A percentile compares a stretch with the other conserved stretches of the same genome.
Evolutionary conservation across 2,329 filamentous ascomycete genomes (phyloP).

Genomic region (Beauveria sp.): DNA sequence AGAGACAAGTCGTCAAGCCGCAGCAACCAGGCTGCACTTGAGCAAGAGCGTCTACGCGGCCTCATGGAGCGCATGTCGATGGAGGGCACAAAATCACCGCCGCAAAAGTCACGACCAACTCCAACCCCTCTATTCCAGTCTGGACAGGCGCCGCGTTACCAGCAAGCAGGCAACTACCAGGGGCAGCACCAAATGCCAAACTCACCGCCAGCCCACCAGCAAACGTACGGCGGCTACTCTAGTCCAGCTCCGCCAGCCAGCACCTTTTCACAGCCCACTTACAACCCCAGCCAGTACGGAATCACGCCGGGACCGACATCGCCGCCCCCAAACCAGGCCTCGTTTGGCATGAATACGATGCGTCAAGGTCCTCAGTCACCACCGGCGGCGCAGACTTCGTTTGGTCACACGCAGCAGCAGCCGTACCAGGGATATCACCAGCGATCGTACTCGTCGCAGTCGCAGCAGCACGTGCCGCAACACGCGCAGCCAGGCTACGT

Average conservation of each 20-base stretch:
- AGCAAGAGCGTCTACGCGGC: constrained; percentile 78
- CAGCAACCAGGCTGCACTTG: constrained; percentile 61
- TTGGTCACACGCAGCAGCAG: constrained; percentile 27
- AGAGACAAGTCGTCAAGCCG: constrained; percentile 60
- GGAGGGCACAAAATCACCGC: constrained; percentile 47
- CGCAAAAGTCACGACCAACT: constrained; percentile 20
- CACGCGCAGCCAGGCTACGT: constrained; percentile 36
- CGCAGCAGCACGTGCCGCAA: constrained; percentile 32
- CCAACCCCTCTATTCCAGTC: constrained; percentile 45
- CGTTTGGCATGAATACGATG: constrained; percentile 34
- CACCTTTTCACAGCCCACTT: constrained; percentile 43
- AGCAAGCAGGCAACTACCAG: constrained; percentile 40
- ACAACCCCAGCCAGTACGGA: constrained; percentile 54
- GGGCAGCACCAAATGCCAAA: constrained; percentile 54
- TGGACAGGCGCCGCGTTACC: constrained; percentile 40
- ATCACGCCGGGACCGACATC: constrained; percentile 50
- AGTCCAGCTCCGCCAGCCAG: constrained; percentile 33
- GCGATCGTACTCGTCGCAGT: constrained; percentile 28
- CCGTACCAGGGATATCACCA: constrained; percentile 25
- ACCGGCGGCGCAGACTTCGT: constrained; percentile 50
- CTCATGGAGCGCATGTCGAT: constrained; percentile 96
- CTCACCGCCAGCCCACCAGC: constrained; percentile 44
- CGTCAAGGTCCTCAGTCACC: constrained; percentile 39
- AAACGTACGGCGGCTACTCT: constrained; percentile 36
- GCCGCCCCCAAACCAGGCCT: constrained; percentile 55